phyloP scores from a whole-genome alignment of 2,329 filamentous ascomycete genomes.

The Chrysoporthe deuterocubensis region DNA sequence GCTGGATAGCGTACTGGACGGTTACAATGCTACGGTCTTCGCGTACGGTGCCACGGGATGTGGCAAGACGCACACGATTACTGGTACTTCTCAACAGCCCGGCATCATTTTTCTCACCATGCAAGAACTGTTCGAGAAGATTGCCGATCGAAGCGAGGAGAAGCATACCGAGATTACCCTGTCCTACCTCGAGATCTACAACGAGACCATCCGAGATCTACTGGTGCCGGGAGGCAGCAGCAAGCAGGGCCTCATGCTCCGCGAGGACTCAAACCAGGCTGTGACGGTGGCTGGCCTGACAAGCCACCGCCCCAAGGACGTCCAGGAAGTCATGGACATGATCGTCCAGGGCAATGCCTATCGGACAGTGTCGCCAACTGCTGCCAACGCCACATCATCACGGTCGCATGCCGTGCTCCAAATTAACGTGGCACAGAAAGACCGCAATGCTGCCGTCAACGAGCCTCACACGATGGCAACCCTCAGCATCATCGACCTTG shows the following conservation, averaged over 20 bases:
- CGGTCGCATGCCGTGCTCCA: conserved; percentile 96
- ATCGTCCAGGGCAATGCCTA: conserved; percentile 94
- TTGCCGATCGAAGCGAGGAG: conserved; percentile 81
- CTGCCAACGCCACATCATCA: conserved; percentile 96
- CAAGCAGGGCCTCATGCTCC: conserved; percentile 85
- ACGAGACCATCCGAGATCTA: conserved; percentile 96
- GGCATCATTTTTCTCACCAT: conserved; percentile 99
- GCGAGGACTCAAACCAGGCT: conserved; percentile 91
- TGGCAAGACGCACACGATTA: conserved; percentile 98
- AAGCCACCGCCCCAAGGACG: conserved; percentile 87
- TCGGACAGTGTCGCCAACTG: conserved; percentile 94
- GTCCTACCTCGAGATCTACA: conserved; percentile 98
- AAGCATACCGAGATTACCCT: conserved; percentile 90
- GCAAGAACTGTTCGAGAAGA: conserved; percentile 98
- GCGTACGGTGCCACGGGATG: conserved; percentile 97
- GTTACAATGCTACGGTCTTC: conserved; percentile 98
- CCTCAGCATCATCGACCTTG: conserved; percentile 95
- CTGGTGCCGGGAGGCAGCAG: conserved; percentile 83
- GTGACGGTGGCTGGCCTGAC: conserved; percentile 91
- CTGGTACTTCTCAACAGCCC: conserved; percentile 86
- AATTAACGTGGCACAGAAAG: conserved; percentile 94
- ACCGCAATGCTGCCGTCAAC: conserved; percentile 87
- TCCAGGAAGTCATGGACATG: conserved; percentile 99
- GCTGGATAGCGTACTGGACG: conserved; percentile 94
- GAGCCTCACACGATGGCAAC: conserved; percentile 99